These are phyloP conservation scores for Cyberlindnera misumaiensis DNA, from an alignment of 805 yeast genomes.

Conservation along the genomic window DNA sequence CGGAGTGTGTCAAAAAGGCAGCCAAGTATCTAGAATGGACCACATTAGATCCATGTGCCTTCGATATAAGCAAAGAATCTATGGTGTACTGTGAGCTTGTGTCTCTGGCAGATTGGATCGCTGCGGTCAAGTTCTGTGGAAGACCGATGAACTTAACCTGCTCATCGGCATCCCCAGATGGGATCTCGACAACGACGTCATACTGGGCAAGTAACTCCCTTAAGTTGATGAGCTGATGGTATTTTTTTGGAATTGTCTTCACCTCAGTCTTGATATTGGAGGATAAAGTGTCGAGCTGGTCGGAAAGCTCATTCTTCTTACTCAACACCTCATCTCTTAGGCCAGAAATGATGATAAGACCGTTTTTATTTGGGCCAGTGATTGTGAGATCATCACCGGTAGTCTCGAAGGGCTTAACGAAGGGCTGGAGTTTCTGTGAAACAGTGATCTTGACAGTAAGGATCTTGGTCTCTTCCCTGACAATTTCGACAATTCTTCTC, in stretches of 20 bases:
- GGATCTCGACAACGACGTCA: constrained; percentile 51
- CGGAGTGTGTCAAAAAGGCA: constrained; percentile 51
- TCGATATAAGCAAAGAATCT: constrained; percentile 73
- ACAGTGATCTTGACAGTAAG: constrained; percentile 45
- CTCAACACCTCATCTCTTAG: constrained; percentile 57
- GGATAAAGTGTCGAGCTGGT: constrained; percentile 37
- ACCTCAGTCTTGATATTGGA: constrained; percentile 42
- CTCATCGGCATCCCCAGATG: constrained; percentile 37
- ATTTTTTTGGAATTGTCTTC: constrained; percentile 57
- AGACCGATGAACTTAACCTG: constrained; percentile 61
- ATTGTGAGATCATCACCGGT: constrained; percentile 22
- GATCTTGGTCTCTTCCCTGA: constrained; percentile 63
- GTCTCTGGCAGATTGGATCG: constrained; percentile 54
- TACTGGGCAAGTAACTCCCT: constrained; percentile 44
- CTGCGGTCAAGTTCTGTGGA: constrained; percentile 47
- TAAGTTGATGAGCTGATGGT: constrained; percentile 64
- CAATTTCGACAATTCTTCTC: constrained; percentile 60
- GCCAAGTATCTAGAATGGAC: constrained; percentile 74
- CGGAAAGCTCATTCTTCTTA: constrained; percentile 46
- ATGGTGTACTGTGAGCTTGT: constrained; percentile 53
- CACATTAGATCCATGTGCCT: constrained; percentile 78
- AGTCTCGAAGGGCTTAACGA: constrained; percentile 27
- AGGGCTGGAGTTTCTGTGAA: constrained; percentile 25
- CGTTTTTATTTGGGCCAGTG: constrained; percentile 29
- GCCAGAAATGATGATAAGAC: constrained; percentile 55